Evolutionary conservation across 1,284 basidiomycete species (phyloP), one percentile per base, ranked within the genome.

Genomic region (Coriolopsis trogii): DNA sequence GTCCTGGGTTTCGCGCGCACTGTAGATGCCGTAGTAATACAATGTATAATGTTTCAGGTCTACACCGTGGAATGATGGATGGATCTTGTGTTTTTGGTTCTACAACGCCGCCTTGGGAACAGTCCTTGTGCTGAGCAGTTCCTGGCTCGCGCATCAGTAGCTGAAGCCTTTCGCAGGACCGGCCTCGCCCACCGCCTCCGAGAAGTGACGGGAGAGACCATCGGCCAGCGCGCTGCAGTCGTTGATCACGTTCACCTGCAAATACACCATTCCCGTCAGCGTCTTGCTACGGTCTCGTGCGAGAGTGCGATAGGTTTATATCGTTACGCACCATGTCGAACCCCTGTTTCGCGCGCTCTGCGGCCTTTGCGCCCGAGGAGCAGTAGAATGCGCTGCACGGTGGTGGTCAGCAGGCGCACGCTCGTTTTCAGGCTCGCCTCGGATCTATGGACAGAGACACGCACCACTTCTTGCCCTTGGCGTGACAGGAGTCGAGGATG

Each of bases 401-500:
- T 3, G 13, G 30, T 13, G 6, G 37, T 2, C 10, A 25, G 4
- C 40, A 23, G 23, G 33, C 10, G 18, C 16, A 0, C 18, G 6
- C n/a, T 3, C 4, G 30, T 8, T n/a, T 3, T 6, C 39, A 26
- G 6, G 13, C 20, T 8, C 23, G 38, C 16, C 20, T 24, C 1
- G 23, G n/a, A 26, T 24, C 12, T n/a, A 18, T 13, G 39, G 13
- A 18, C 9, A 45, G 20, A 31, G 26, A 24, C 13, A 63, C 72
- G 46, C 51, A 87, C 87, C 82, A 84, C 71, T 85, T 88, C 74
- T 89, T 90, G 21, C 79, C 77, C 6, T 78, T 76, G 18, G 62
- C 67, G 52, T 89, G 82, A 0, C 82, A 72, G 2, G 70, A 77
- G 33, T 73, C 65, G 25, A 84, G 70, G 30, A 88, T 81, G 18